Conservation (phyloP, 2,329 filamentous ascomycete species). For the Celoporthe dispersa region DNA sequence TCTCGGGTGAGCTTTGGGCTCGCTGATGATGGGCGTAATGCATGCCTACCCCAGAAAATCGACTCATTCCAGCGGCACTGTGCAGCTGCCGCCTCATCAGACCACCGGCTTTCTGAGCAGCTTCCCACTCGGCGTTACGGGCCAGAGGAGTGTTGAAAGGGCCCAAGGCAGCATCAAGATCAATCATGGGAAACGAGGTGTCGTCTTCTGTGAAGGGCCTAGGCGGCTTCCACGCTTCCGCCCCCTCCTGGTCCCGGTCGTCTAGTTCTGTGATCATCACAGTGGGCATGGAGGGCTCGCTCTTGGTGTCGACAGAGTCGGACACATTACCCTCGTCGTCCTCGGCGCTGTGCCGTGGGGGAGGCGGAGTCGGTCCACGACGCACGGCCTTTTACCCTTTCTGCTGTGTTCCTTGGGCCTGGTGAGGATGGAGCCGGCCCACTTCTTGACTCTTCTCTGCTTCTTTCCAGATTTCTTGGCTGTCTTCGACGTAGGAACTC, state of each 20-base stretch:
- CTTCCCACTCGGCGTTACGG: constrained; percentile 68
- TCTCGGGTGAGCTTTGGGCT: constrained; percentile 79
- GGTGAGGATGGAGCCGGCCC: constrained; percentile 70
- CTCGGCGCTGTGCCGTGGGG: constrained; percentile 37
- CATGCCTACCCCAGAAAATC: constrained; percentile 70
- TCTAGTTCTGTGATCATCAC: constrained; percentile 49
- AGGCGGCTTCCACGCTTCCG: constrained; percentile 44
- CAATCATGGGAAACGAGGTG: constrained; percentile 78
- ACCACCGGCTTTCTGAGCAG: constrained; percentile 62
- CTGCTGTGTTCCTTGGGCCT: constrained; percentile 58
- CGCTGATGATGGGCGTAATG: constrained; percentile 72
- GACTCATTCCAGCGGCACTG: constrained; percentile 73
- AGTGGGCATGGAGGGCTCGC: constrained; percentile 42
- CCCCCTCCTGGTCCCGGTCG: constrained; percentile 33
- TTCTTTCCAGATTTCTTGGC: constrained; percentile 41
- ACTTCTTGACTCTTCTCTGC: constrained; percentile 76
- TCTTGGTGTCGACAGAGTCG: constrained; percentile 33
- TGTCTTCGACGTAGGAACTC: constrained; percentile 34
- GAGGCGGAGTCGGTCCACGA: constrained; percentile 54
- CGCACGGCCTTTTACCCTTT: constrained; percentile 48
- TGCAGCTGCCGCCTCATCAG: constrained; percentile 72
- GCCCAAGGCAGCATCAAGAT: constrained; percentile 89
- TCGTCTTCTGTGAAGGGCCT: constrained; percentile 60
- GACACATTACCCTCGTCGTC: constrained; percentile 39
- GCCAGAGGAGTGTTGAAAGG: constrained; percentile 83